phyloP scores from a whole-genome alignment of 2,329 filamentous ascomycete genomes.

The Neonectria neomacrospora region DNA sequence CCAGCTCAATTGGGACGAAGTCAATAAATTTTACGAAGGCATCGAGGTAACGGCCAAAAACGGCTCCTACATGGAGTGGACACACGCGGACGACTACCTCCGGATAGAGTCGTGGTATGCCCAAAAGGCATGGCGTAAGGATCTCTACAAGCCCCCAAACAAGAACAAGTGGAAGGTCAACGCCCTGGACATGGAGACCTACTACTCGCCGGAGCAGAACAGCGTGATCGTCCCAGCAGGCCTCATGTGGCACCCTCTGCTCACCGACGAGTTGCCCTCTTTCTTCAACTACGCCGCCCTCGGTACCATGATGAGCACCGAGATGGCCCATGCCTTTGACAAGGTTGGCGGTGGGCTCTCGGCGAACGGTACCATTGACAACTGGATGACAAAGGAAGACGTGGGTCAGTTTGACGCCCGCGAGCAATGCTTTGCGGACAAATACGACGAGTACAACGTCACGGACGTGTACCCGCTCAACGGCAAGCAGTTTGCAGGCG shows the following conservation, averaged over 20 bases:
- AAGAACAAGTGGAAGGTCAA: conserved; percentile 12
- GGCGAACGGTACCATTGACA: conserved; percentile 69
- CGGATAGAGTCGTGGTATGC: conserved; percentile 23
- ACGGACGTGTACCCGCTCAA: conserved; percentile 34
- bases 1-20: conserved; percentile 5
- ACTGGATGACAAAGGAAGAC: conserved; percentile 47
- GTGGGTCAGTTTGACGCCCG: background rate
- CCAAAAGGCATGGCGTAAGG: conserved; percentile 17
- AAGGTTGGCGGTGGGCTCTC: conserved; percentile 21
- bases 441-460: conserved; percentile 19
- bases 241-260: conserved; percentile 23
- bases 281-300: conserved; percentile 29
- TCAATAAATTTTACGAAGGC: conserved; percentile 22
- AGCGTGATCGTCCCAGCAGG: conserved; percentile 31
- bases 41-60: conserved; percentile 3
- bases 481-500: conserved; percentile 7
- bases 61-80: conserved; percentile 9
- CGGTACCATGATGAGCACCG: conserved; percentile 25
- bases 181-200: conserved; percentile 10
- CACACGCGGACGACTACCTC: conserved; percentile 31
- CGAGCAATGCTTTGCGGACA: conserved; percentile 25
- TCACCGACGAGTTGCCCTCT: conserved; percentile 12
- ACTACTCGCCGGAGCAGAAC: conserved; percentile 29
- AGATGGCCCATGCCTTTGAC: conserved; percentile 30
- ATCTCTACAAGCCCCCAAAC: conserved; percentile 11